phyloP scores from a whole-genome alignment of 78 protist species.

The Bigelowiella natans region DNA sequence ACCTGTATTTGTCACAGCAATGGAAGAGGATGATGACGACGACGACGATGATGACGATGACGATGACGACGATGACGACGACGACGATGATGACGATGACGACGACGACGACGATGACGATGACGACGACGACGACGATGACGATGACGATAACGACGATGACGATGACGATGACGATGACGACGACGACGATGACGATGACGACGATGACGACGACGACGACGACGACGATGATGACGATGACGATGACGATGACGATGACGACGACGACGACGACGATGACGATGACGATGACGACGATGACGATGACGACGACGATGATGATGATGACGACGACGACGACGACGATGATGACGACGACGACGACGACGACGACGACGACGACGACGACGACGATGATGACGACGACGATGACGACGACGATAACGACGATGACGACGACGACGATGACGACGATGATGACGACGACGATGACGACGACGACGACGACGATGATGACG shows the following conservation, averaged over 20 bases:
- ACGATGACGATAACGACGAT: not conserved
- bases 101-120: not conserved
- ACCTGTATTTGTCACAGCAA: no score
- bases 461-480: not conserved
- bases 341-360: not conserved
- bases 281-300: not conserved
- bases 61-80: not conserved
- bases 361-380: not conserved
- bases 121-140: not conserved
- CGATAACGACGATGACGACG: not conserved
- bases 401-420: not conserved
- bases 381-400: not conserved
- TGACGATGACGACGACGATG: not conserved
- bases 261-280: not conserved
- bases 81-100: not conserved
- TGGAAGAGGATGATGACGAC: not conserved
- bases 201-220: not conserved
- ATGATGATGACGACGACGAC: not conserved
- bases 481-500: not conserved
- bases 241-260: not conserved
- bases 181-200: not conserved
- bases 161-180: not conserved
- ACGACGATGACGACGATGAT: not conserved
- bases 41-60: not conserved
- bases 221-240: not conserved